Evolutionary conservation across 1,284 basidiomycete genomes (phyloP).

Genomic region (Veloboletus limbatus): DNA sequence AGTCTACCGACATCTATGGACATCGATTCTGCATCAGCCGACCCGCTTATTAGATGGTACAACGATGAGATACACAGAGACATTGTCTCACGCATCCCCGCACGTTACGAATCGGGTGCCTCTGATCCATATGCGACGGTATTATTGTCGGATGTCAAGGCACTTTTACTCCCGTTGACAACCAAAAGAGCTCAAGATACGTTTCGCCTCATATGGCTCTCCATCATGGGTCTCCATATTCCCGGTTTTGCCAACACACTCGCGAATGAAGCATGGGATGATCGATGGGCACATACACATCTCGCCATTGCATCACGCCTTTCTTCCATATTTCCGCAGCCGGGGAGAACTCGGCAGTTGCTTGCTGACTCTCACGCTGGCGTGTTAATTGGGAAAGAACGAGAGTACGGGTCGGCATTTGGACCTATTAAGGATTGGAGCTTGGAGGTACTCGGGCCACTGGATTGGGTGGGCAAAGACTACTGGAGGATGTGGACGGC

Average conservation of each 20-base stretch:
- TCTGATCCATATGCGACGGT: constrained; percentile 79
- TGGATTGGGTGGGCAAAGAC: constrained; percentile 46
- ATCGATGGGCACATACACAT: constrained; percentile 57
- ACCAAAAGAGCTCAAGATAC: constrained; percentile 52
- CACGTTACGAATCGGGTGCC: constrained; percentile 56
- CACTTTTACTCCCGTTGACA: constrained; percentile 63
- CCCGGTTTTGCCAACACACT: constrained; percentile 57
- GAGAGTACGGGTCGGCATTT: constrained; percentile 56
- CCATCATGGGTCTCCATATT: constrained; percentile 72
- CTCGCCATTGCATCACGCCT: constrained; percentile 45
- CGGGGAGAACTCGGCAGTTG: constrained; percentile 31
- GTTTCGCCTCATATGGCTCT: constrained; percentile 76
- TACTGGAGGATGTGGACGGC: constrained; percentile 49
- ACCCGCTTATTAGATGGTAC: constrained; percentile 74
- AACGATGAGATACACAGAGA: constrained; percentile 56
- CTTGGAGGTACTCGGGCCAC: constrained; percentile 46
- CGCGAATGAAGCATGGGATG: constrained; percentile 49
- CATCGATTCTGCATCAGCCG: constrained; percentile 32
- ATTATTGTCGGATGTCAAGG: constrained; percentile 76
- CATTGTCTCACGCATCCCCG: constrained; percentile 44
- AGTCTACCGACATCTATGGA: constrained; percentile 17
- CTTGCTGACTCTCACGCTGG: constrained; percentile 62
- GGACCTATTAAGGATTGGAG: constrained; percentile 69
- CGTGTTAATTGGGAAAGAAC: constrained; percentile 61
- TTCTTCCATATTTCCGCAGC: constrained; percentile 52